Evolutionary conservation across 2,329 filamentous ascomycete genomes (phyloP).

Genomic region (Exserohilum turcica): DNA sequence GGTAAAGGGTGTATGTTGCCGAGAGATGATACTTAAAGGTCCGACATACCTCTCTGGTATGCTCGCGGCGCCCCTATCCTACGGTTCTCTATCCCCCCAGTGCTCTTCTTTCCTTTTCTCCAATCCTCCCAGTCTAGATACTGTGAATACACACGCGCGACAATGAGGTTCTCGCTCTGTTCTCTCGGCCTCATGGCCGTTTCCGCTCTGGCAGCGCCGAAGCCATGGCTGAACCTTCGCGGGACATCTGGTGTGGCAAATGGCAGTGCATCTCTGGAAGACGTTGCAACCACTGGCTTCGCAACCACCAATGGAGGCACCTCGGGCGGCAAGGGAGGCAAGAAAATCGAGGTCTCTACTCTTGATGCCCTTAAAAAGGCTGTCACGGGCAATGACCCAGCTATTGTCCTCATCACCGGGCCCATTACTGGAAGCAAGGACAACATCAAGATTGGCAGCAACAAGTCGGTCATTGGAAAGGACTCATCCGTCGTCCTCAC

Average conservation of each 20-base stretch:
- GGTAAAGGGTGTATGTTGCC: neutral
- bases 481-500: constrained; percentile 53
- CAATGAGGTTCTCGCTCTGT: constrained; percentile 42
- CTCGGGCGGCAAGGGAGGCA: constrained; percentile 48
- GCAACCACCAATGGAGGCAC: constrained; percentile 46
- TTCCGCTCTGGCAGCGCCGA: constrained; percentile 42
- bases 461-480: constrained; percentile 60
- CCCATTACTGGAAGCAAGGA: constrained; percentile 48
- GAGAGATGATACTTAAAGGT: constrained; percentile 16
- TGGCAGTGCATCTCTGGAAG: constrained; percentile 35
- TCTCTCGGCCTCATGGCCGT: constrained; percentile 38
- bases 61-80: constrained; percentile 22
- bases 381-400: constrained; percentile 50
- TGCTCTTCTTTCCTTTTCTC: constrained; percentile 22
- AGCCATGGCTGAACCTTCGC: constrained; percentile 25
- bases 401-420: constrained; percentile 56
- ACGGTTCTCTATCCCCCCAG: constrained; percentile 19
- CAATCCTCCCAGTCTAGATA: constrained; percentile 18
- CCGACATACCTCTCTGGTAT: constrained; percentile 1
- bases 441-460: constrained; percentile 54
- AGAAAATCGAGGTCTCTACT: constrained; percentile 42
- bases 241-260: constrained; percentile 31
- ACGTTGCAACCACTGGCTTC: constrained; percentile 38
- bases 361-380: constrained; percentile 52
- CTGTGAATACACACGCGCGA: constrained; percentile 11